Evolutionary conservation across 768 basidiomycete species (phyloP).

Genomic region (Cystobasidium tubakii): DNA sequence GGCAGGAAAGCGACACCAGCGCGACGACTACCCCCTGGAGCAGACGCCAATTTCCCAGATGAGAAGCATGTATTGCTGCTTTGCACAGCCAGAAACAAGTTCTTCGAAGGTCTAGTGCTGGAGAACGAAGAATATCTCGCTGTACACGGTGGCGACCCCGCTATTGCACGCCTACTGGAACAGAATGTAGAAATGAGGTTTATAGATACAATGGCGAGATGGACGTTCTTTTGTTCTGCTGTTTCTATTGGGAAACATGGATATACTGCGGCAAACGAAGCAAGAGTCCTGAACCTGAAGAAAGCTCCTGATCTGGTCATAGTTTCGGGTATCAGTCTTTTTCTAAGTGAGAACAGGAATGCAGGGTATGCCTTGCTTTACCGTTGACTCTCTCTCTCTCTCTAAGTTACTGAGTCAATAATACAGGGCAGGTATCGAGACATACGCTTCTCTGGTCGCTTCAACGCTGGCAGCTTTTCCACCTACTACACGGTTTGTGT

Average conservation of each 20-base stretch:
- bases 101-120: conserved; percentile 11
- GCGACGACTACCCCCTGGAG: background rate
- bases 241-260: background rate
- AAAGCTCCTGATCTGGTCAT: conserved; percentile 31
- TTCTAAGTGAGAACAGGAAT: conserved; percentile 14
- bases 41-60: background rate
- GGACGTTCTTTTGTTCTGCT: conserved; percentile 19
- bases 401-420: too few relatives aligned
- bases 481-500: conserved; percentile 8
- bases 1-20: background rate
- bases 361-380: conserved; percentile 6
- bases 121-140: conserved; percentile 35
- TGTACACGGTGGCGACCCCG: conserved; percentile 29
- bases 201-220: conserved; percentile 14
- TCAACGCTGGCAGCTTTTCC: conserved; percentile 17
- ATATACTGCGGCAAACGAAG: background rate
- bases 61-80: conserved; percentile 1
- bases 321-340: background rate
- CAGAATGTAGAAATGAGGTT: conserved; percentile 9
- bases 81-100: background rate
- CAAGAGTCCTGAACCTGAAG: background rate
- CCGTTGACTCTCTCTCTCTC: too few relatives aligned
- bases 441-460: conserved; percentile 20
- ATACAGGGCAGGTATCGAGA: conserved; percentile 29
- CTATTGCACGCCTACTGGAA: conserved; percentile 11